Percentiles rank a stretch among this genome's conserved stretches.
Evolutionary conservation across 495 filamentous ascomycete genomes (phyloP).

Genomic region (Polyplosphaeria fusca): DNA sequence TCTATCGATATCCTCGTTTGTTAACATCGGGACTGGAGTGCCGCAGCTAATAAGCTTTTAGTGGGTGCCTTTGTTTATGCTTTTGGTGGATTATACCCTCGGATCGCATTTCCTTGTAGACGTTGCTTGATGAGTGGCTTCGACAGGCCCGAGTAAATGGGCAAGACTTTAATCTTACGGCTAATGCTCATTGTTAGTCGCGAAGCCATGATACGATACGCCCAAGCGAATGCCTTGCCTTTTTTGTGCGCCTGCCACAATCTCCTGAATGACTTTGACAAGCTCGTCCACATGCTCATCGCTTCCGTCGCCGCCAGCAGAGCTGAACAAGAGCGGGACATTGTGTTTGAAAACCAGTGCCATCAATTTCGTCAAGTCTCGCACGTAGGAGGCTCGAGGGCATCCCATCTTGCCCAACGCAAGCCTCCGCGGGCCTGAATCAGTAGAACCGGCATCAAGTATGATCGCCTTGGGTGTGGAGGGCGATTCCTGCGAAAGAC

Average conservation of each 20-base stretch:
- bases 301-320: slow-evolving; percentile 50
- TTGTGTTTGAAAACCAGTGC: slow-evolving; percentile 34
- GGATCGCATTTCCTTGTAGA: slow-evolving; percentile 33
- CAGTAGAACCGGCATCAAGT: slow-evolving; percentile 50
- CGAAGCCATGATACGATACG: too few relatives aligned
- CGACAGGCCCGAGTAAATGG: slow-evolving; percentile 43
- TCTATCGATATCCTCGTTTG: slow-evolving; percentile 40
- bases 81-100: slow-evolving; percentile 4
- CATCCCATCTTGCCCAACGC: slow-evolving; percentile 42
- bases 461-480: slow-evolving; percentile 45
- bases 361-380: slow-evolving; percentile 45
- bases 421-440: slow-evolving; percentile 48
- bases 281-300: slow-evolving; percentile 47
- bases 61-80: too few relatives aligned
- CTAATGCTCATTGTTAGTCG: neutral
- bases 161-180: slow-evolving; percentile 42
- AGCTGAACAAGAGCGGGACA: slow-evolving; percentile 47
- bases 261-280: slow-evolving; percentile 40
- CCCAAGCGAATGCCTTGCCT: slow-evolving; percentile 9
- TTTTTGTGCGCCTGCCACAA: slow-evolving; percentile 9
- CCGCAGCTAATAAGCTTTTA: slow-evolving; percentile 36
- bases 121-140: slow-evolving; percentile 38
- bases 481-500: neutral
- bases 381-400: slow-evolving; percentile 40
- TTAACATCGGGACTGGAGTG: slow-evolving; percentile 42